Base-by-base conservation (phyloP, 495 filamentous ascomycete species). In the Neurospora terricola region DNA sequence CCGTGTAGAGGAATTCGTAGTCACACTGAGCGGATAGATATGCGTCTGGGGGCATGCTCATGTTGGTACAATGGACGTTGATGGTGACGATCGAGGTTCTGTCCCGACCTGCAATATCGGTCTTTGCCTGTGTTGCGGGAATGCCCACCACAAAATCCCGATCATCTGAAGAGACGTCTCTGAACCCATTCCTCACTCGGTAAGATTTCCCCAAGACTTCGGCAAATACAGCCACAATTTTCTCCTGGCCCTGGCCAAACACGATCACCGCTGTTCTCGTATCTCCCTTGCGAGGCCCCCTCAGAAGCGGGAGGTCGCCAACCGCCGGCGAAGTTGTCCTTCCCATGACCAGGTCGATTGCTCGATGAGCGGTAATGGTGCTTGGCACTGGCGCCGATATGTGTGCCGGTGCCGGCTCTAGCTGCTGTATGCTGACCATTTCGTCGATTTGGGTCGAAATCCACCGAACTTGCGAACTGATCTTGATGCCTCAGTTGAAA, bases 1-100 rank as follows among this genome's bases (percentile, higher is more conserved):
- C 84, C 10, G 91, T 90, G 82, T 94, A 94, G 27, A 96, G 84
- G 75, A 94, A 96, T 80, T 96, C 93, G 81, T 93, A 94, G 79
- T 94, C 89, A 79, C 91, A 93, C 23, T 83, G 77, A 38, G 88
- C 84, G 4, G 88, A 91, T 36, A 93, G 84, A 43, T 84, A 77
- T 43, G 89, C 84, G 73, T 92, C 90, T 21, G 88, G 89, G 12
- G 88, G 87, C 80, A 91, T 90, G 27, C 90, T 88, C 45, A 89
- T 85, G 73, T 89, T 89, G 72, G 93, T 88, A 78, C 90, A 91
- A 74, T 94, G 91, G 4, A 89, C 88, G 76, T 93, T 91, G 76
- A 94, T 92, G 48, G 90, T 79, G 37, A 91, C 84, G 38, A 89
- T 80, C 66, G 84, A 78, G 21, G 82, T 79, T 68, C 80, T 84